These are phyloP conservation scores for Ustilago curta DNA, from an alignment of 1,284 basidiomycete species.

Conservation along the genomic window DNA sequence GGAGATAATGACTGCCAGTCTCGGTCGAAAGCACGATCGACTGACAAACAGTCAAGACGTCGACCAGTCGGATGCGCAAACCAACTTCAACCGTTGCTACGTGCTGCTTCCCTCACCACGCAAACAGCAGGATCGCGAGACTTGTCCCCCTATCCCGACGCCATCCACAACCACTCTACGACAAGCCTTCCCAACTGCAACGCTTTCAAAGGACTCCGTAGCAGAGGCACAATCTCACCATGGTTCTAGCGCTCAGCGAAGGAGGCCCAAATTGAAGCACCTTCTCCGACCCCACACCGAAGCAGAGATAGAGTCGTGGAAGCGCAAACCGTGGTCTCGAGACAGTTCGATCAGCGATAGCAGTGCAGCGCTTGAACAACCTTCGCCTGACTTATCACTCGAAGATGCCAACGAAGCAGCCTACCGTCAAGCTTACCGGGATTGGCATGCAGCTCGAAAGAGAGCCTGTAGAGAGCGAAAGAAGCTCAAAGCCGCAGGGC, in stretches of 20 bases:
- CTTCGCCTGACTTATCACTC: no score
- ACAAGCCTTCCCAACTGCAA: background rate
- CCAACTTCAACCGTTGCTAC: background rate
- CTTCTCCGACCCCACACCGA: background rate
- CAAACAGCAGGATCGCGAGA: background rate
- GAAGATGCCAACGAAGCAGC: no score
- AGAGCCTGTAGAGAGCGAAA: no score
- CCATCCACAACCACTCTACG: background rate
- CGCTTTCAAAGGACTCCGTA: background rate
- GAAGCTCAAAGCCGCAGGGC: no score
- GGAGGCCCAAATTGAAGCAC: conserved; percentile 5
- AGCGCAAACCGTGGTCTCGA: background rate
- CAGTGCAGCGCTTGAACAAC: no score
- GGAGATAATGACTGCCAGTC: background rate
- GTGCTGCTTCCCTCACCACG: background rate
- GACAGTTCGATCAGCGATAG: background rate
- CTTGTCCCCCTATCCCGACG: background rate
- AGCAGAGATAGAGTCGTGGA: background rate
- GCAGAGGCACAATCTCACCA: no score
- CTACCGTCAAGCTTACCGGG: no score
- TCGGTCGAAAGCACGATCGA: background rate
- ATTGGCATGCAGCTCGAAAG: no score
- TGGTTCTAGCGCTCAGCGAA: background rate
- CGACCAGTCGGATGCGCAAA: background rate
- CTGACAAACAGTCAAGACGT: background rate